Evolutionary conservation across 73 alveolate species (phyloP).

Genomic region (Symbiodinium pilosum): DNA sequence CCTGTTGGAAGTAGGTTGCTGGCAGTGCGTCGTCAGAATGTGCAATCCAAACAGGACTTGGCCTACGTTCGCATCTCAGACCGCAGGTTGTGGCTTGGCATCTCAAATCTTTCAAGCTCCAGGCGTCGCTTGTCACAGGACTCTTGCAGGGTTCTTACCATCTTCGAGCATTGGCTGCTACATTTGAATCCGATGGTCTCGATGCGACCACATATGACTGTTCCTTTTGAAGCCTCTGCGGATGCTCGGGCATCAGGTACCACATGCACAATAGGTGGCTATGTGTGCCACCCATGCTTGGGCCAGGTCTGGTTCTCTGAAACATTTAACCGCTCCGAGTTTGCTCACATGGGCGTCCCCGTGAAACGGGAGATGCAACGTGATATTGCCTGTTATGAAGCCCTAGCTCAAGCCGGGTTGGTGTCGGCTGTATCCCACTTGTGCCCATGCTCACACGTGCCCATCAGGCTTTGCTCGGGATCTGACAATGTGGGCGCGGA

Average conservation of each 20-base stretch:
- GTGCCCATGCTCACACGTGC: neutral
- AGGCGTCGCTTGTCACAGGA: neutral
- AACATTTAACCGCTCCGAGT: neutral
- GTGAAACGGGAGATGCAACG: neutral
- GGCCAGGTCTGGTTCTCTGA: neutral
- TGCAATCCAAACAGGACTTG: neutral
- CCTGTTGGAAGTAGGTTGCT: neutral
- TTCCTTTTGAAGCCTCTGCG: neutral
- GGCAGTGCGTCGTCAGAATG: neutral
- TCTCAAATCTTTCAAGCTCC: neutral
- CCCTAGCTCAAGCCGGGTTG: neutral
- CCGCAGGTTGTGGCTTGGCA: neutral
- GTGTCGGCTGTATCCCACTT: neutral
- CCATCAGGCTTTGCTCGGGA: neutral
- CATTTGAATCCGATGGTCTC: neutral
- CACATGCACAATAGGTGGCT: neutral
- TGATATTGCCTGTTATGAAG: neutral
- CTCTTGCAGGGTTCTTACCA: neutral
- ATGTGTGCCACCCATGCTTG: neutral
- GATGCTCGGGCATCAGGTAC: neutral
- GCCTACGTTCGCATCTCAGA: neutral
- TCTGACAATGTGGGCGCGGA: neutral
- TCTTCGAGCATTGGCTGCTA: neutral
- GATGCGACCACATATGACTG: neutral
- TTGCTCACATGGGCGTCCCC: neutral